Evolutionary conservation across 2,329 filamentous ascomycete genomes (phyloP), one percentile per base, ranked within the genome.

Genomic region (Zopfia rhizophila): DNA sequence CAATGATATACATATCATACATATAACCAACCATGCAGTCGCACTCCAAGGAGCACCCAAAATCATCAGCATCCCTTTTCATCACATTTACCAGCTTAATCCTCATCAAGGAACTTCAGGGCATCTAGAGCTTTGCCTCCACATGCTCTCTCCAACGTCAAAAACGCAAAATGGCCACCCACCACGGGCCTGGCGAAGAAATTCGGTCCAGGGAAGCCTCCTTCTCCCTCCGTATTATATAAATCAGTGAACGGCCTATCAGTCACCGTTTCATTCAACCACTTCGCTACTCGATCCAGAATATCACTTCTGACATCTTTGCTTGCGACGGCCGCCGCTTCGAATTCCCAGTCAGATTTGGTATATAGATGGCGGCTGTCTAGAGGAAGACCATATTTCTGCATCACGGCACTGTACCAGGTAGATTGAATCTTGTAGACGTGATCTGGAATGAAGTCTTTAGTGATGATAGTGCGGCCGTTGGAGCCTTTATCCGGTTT

Each of bases 281-380:
- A 96, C 44, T 75, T 76, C 1, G 89, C 89, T 28, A 94, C 87
- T 13, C 84, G 82, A 48, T 90, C 80, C 24, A 94, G 74, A 38
- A 95, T 91, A 66, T 88, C 83, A 3, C 80, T 78, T 41, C 90
- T 81, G 1, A 88, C 88, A 46, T 79, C 74, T 65, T 82, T 82
- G 57, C 84, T 85, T 3, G 89, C 83, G 4, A 95, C 87, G 2
- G 90, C 89, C 33, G 91, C 90, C 0, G 90, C 89, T 69, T 94
- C 92, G 68, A 95, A 91, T 60, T 94, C 87, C 91, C 91, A 96
- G 72, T 96, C 91, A 21, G 87, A 91, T 74, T 96, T 96, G 23
- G 90, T 88, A 70, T 94, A 94, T 3, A 93, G 71, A 69, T 94
- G 90, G 30, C 91, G 83, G 56, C 83, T 88, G 71, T 96, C 91